Percentiles rank a stretch among this genome's conserved stretches.
Evolutionary conservation across 1,284 basidiomycete genomes (phyloP).

Genomic region (Entoloma clypeatum): DNA sequence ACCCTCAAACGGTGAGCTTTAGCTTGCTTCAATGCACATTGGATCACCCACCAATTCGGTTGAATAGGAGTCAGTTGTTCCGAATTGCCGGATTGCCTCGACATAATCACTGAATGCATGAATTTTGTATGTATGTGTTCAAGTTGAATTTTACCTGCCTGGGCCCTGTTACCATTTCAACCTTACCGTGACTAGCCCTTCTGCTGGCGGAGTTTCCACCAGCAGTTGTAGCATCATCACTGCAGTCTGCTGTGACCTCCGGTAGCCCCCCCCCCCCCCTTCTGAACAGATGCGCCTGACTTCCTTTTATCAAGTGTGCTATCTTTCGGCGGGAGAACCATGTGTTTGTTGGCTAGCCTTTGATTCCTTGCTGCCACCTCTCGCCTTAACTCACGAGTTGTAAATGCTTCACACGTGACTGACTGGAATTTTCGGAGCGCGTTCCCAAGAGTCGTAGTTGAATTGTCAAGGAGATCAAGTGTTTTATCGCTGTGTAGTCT

Average conservation of each 20-base stretch:
- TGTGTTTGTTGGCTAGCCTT: not conserved
- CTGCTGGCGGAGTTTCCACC: not conserved
- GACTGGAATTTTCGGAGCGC: slow-evolving; percentile 3
- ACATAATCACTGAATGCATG: slow-evolving; percentile 20
- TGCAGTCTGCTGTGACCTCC: too few relatives aligned
- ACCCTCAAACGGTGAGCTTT: not conserved
- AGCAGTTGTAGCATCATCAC: too few relatives aligned
- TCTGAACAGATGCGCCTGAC: not conserved
- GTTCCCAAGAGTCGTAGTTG: not conserved
- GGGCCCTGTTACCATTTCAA: not conserved
- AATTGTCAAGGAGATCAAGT: slow-evolving; percentile 1
- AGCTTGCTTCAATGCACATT: too few relatives aligned
- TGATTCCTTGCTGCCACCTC: not conserved
- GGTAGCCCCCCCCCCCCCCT: too few relatives aligned
- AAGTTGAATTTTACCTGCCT: slow-evolving; percentile 14
- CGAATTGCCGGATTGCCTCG: slow-evolving; percentile 10
- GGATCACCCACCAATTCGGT: slow-evolving; percentile 17
- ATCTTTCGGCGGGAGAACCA: not conserved
- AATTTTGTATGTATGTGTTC: slow-evolving; percentile 20
- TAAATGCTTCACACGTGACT: slow-evolving; percentile 2
- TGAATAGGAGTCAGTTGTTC: slow-evolving; percentile 18
- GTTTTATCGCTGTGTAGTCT: slow-evolving; percentile 21
- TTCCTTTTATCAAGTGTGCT: not conserved
- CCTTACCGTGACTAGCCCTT: not conserved
- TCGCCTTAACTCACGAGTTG: slow-evolving; percentile 3